phyloP scores from a whole-genome alignment of 1,284 basidiomycete genomes.

The Schizophyllum amplum region DNA sequence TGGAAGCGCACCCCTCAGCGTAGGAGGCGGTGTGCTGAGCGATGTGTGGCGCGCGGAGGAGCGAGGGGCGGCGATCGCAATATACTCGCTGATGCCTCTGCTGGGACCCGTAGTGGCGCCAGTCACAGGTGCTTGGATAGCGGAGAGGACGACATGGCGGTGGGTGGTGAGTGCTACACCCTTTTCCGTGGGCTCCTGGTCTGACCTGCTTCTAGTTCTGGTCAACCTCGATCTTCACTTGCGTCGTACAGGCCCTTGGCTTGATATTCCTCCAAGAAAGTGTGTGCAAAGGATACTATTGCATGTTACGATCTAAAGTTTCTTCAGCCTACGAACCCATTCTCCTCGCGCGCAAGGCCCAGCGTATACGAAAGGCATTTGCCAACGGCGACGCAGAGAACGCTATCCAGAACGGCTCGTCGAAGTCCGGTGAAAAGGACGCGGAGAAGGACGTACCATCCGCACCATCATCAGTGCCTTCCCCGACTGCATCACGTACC shows the following conservation, averaged over 20 bases:
- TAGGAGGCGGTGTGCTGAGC: constrained; percentile 61
- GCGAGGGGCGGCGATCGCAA: constrained; percentile 56
- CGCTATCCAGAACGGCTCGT: neutral
- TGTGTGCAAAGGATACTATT: constrained; percentile 19
- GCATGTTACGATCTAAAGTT: neutral
- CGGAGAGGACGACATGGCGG: constrained; percentile 51
- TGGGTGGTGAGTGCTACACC: constrained; percentile 42
- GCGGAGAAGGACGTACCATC: constrained; percentile 31
- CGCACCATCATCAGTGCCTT: constrained; percentile 19
- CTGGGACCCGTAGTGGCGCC: constrained; percentile 62
- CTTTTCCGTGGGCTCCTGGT: neutral
- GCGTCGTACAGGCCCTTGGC: constrained; percentile 41
- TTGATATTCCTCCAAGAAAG: constrained; percentile 59
- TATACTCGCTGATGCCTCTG: constrained; percentile 61
- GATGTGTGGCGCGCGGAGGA: constrained; percentile 68
- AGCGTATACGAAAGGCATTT: constrained; percentile 36
- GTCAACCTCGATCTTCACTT: constrained; percentile 49
- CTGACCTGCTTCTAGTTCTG: constrained; percentile 40
- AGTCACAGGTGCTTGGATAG: constrained; percentile 57
- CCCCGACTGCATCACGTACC: constrained; percentile 35
- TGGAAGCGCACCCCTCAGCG: constrained; percentile 55
- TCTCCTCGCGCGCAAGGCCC: constrained; percentile 53
- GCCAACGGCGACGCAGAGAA: constrained; percentile 3
- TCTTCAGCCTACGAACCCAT: constrained; percentile 50
- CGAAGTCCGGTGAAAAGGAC: constrained; percentile 16